A percentile compares a stretch with the other conserved stretches of the same genome.
phyloP scores from a whole-genome alignment of 1,139 yeast species.

The Pichia sp. region DNA sequence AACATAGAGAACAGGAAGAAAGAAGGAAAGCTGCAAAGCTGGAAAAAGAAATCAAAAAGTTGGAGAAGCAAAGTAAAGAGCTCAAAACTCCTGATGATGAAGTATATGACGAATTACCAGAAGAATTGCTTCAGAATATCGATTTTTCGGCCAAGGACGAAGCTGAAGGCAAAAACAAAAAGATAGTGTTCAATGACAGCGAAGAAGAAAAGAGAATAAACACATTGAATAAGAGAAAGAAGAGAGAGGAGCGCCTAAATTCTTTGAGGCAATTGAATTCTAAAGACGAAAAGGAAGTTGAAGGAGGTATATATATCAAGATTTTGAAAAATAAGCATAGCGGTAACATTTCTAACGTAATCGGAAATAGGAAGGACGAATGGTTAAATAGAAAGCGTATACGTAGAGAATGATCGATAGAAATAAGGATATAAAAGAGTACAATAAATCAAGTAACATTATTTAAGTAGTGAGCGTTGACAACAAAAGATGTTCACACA shows the following conservation, averaged over 20 bases:
- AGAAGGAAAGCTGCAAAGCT: slow-evolving; percentile 29
- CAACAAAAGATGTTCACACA: background rate
- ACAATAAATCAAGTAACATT: background rate
- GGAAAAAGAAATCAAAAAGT: slow-evolving; percentile 41
- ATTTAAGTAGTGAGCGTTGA: background rate
- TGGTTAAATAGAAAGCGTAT: slow-evolving; percentile 60
- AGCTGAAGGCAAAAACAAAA: slow-evolving; percentile 30
- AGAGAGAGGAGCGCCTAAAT: slow-evolving; percentile 37
- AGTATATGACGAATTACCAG: slow-evolving; percentile 50
- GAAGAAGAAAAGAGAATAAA: slow-evolving; percentile 28
- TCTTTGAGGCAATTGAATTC: slow-evolving; percentile 45
- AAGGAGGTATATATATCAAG: slow-evolving; percentile 42
- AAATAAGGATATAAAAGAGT: background rate
- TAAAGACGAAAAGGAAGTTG: slow-evolving; percentile 37
- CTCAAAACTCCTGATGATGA: slow-evolving; percentile 26
- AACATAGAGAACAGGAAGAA: slow-evolving; percentile 49
- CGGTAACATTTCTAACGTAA: slow-evolving; percentile 27
- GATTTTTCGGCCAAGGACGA: slow-evolving; percentile 16
- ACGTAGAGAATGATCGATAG: slow-evolving; percentile 18
- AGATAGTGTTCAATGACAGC: slow-evolving; percentile 38
- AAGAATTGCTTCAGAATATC: slow-evolving; percentile 39
- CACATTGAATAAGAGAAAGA: slow-evolving; percentile 35
- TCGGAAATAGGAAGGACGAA: slow-evolving; percentile 43
- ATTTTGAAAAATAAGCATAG: slow-evolving; percentile 2
- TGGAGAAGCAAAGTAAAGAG: slow-evolving; percentile 35